These are phyloP conservation scores for Suillus luteus DNA, from an alignment of 768 basidiomycete species.

Conservation along the genomic window DNA sequence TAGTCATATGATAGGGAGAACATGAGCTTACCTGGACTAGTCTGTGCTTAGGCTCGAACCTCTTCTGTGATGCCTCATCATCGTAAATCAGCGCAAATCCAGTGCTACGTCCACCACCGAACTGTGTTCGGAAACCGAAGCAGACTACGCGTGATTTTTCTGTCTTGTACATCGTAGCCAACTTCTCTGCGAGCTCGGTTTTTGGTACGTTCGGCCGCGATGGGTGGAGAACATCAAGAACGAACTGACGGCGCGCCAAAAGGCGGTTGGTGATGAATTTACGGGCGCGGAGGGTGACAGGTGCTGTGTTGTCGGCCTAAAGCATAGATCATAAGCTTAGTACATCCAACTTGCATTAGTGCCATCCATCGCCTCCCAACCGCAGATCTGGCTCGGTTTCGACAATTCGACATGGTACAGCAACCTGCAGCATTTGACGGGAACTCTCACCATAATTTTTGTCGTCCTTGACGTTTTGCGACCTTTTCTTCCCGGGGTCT, in stretches of 20 bases:
- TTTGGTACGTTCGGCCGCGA: conserved; percentile 92
- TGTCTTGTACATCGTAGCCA: conserved; percentile 90
- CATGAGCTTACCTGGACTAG: conserved; percentile 79
- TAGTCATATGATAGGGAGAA: conserved; percentile 1
- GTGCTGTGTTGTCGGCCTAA: conserved; percentile 77
- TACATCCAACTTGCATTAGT: conserved; percentile 25
- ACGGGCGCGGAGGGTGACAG: conserved; percentile 95
- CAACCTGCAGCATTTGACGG: conserved; percentile 25
- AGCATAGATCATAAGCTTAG: conserved; percentile 20
- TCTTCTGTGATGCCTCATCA: conserved; percentile 90
- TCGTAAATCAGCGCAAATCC: conserved; percentile 99
- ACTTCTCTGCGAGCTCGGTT: conserved; percentile 88
- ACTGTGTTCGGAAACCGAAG: conserved; percentile 93
- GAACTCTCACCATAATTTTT: conserved; percentile 41
- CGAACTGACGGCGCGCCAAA: conserved; percentile 92
- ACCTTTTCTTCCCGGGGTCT: conserved; percentile 31
- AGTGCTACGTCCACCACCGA: conserved; percentile 97
- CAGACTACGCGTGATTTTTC: conserved; percentile 89
- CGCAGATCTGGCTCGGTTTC: conserved; percentile 16
- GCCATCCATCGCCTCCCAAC: conserved; percentile 30
- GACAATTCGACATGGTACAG: background rate
- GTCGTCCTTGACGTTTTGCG: conserved; percentile 19
- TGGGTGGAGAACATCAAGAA: conserved; percentile 96
- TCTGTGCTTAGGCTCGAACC: conserved; percentile 96
- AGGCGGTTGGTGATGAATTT: conserved; percentile 99